These are phyloP conservation scores for Nannochloris sp. DNA, from an alignment of 139 green algal species.

Conservation along the genomic window DNA sequence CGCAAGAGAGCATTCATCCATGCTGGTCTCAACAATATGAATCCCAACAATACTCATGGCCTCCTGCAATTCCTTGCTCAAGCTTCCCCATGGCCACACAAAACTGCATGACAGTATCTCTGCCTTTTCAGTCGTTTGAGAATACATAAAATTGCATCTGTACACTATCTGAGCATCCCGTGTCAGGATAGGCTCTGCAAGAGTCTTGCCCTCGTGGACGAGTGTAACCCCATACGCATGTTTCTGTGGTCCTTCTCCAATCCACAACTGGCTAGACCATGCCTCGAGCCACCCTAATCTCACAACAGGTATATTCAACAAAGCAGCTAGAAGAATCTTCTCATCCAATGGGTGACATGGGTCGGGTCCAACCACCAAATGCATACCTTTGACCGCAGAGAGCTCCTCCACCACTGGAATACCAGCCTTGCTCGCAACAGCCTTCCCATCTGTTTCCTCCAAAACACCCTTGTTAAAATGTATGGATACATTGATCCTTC, in stretches of 20 bases:
- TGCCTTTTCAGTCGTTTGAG: no score
- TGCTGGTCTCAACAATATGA: no score
- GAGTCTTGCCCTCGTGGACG: background rate
- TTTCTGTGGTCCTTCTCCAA: background rate
- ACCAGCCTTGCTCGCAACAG: background rate
- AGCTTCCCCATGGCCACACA: slow-evolving; percentile 1
- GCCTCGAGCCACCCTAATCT: background rate
- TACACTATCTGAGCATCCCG: no score
- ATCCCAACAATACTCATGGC: no score
- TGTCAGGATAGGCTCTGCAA: background rate
- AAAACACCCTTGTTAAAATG: no score
- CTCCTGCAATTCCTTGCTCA: no score
- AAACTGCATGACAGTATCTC: background rate
- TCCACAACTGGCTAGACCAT: background rate
- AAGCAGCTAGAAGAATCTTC: background rate
- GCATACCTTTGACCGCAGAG: background rate
- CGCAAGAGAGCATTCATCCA: no score
- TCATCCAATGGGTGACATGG: background rate
- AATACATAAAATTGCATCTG: no score
- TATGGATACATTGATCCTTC: no score
- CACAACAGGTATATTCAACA: background rate
- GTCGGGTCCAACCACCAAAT: background rate
- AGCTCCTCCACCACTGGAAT: background rate
- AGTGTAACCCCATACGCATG: background rate
- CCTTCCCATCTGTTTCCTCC: no score